Evolutionary conservation across 345 rosid genomes (phyloP), one percentile per base, ranked within the genome.

Genomic region (Citrus sinensis): DNA sequence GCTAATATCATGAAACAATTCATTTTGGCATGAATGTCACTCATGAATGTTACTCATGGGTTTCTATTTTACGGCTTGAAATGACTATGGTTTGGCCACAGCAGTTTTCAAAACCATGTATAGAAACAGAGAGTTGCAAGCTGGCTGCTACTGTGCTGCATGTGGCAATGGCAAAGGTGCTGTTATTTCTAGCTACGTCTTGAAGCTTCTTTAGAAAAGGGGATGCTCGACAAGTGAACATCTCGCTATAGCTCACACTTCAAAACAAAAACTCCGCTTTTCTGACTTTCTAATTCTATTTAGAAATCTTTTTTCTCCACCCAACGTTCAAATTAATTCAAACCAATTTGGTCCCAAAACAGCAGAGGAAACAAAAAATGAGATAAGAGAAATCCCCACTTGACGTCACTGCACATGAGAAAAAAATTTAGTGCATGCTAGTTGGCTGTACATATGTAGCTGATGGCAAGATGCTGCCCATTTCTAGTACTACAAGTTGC

Each of bases 21-120:
- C 68, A 1, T 29, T 66, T 20, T 10, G 61, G 6, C 0, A 65
- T 32, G 24, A 17, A 5, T 27, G 77, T 40, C 39, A 34, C 77
- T 42, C 5, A 1, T 74, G 9, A 17, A 62, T 62, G 77, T 42
- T 59, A 55, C 25, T 72, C 7, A 42, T 27, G 60, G 68, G 55
- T 40, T 17, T 25, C 67, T n/a, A 69, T 60, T 54, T 35, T 66
- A 32, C 56, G 30, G 58, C 22, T 37, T 75, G 35, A 25, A 30
- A n/a, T 75, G 55, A 24, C 51, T 74, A 72, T 30, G 60, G 46
- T 59, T 74, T 81, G 80, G 6, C 73, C 40, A 61, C 76, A 83
- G 78, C 82, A 74, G 58, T 68, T 49, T 46, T 9, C 16, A 19
- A 5, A 34, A 59, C 56, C 74, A n/a, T 32, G 16, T 29, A 24